Evolutionary conservation across 139 green algal species (phyloP), one percentile per base, ranked within the genome.

Genomic region (Raphidocelis subcapitata): DNA sequence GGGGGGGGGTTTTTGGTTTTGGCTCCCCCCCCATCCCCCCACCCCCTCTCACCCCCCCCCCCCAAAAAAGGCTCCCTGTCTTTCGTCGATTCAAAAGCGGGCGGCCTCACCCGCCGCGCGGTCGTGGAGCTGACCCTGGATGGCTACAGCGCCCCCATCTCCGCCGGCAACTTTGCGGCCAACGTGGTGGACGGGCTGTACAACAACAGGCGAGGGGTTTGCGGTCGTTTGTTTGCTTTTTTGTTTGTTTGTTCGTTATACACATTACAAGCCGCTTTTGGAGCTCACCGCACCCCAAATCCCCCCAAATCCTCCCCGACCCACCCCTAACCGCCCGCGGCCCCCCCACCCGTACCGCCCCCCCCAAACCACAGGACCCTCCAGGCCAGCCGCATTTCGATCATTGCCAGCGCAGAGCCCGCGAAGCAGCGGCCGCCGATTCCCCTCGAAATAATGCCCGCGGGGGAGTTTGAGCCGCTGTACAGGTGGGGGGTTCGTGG

Each of bases 111-210:
- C 23, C 65, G 47, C 26, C 49, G 52, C 35, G 70, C 36, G 28
- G 41, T 47, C 57, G 69, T 92, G 10, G 61, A 84, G 54, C 31
- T 94, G 2, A 85, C 76, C 31, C 51, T 97, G 59, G 92, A 97
- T 65, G 92, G 93, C 21, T 97, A 94, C 82, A 89, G 79, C 8
- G 91, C 87, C 16, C 91, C 91, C 20, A 57, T 97, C 55, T 92
- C 83, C 28, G 89, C 89, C 4, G 93, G 90, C 52, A 90, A 90
- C 65, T 93, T 97, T 74, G 70, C 86, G 0, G 65, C 49, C 32
- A 97, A 97, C 65, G 84, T 95, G 14, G 35, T 85, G 60, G 72
- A 86, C 3, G 85, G 87, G 0, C 15, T 85, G 18, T 96, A 96
- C 79, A 55, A 93, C 72, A 70, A 65, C 69, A 75, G 69, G 80